Evolutionary conservation across 352 stramenopile species (phyloP), one percentile per base, ranked within the genome.

Genomic region (Phytophthora ramorum): DNA sequence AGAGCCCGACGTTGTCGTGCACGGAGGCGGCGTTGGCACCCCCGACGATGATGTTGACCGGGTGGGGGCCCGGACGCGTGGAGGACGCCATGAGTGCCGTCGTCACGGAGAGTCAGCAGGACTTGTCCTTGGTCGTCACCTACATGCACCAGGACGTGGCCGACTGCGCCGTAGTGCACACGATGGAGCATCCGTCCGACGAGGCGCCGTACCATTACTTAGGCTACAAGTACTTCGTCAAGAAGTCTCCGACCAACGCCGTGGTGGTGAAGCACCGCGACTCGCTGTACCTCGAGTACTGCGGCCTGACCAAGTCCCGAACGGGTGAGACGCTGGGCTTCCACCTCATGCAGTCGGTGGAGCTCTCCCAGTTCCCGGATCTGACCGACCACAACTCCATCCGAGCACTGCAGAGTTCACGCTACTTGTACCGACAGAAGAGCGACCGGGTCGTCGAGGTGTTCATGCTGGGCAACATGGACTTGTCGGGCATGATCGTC

Each of bases 181-280:
- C 70, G 0, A 83, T 88, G 71, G 79, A 88, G 48, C 26, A 65
- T 22, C 79, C 79, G 26, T 78, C 69, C 10, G 50, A 73, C 28
- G 76, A 81, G 9, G 59, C 75, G 24, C 76, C 79, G 24, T 85
- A 78, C 55, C 74, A 75, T 37, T 86, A 75, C 51, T 32, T 86
- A 4, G 79, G 79, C 35, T 85, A 81, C 69, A 85, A 85, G 67
- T 84, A 78, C 55, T 85, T 88, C 52, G 76, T 88, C 59, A 81
- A 81, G 57, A 68, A 67, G 20, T 67, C 69, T 7, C 73, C 73
- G 7, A 76, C 62, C 1, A 71, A 79, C 52, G 49, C 52, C 5
- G 19, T 66, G 22, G 47, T 78, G 16, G 63, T 79, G 17, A 72
- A 72, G 32, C 66, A 76, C 64, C 66, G 71, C 5, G 60, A 77